Percentiles rank a stretch among this genome's conserved stretches.
Evolutionary conservation across 495 filamentous ascomycete genomes (phyloP).

Genomic region (Amniculicola lignicola): DNA sequence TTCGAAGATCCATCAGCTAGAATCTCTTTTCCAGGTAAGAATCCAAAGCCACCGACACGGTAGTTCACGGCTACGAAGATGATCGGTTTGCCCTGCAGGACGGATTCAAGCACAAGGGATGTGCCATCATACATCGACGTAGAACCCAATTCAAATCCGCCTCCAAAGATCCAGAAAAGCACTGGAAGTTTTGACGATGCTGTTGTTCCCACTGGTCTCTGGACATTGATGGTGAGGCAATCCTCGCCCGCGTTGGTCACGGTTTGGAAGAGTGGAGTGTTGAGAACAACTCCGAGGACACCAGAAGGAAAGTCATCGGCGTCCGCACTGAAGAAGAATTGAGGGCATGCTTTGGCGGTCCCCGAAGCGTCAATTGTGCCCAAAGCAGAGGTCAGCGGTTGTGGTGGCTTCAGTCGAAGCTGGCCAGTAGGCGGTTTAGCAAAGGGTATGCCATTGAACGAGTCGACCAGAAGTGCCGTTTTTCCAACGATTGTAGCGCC

Average conservation of each 20-base stretch:
- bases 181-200: constrained; percentile 59
- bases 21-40: constrained; percentile 59
- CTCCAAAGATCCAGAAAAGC: constrained; percentile 68
- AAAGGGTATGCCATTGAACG: constrained; percentile 63
- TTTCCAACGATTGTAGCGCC: constrained; percentile 31
- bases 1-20: constrained; percentile 61
- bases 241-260: constrained; percentile 49
- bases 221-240: constrained; percentile 62
- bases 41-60: constrained; percentile 59
- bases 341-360: constrained; percentile 37
- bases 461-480: constrained; percentile 25
- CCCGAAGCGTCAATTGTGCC: constrained; percentile 32
- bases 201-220: constrained; percentile 55
- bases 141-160: constrained; percentile 61
- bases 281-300: constrained; percentile 52
- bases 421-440: constrained; percentile 56
- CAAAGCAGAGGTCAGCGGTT: constrained; percentile 47
- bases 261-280: constrained; percentile 58
- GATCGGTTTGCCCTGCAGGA: constrained; percentile 57
- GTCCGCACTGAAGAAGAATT: constrained; percentile 50
- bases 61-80: constrained; percentile 64
- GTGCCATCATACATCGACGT: constrained; percentile 60
- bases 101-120: constrained; percentile 51
- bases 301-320: constrained; percentile 40
- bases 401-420: constrained; percentile 59